Evolutionary conservation across 2,329 filamentous ascomycete species (phyloP).

Genomic region (Aschersonia sp.): DNA sequence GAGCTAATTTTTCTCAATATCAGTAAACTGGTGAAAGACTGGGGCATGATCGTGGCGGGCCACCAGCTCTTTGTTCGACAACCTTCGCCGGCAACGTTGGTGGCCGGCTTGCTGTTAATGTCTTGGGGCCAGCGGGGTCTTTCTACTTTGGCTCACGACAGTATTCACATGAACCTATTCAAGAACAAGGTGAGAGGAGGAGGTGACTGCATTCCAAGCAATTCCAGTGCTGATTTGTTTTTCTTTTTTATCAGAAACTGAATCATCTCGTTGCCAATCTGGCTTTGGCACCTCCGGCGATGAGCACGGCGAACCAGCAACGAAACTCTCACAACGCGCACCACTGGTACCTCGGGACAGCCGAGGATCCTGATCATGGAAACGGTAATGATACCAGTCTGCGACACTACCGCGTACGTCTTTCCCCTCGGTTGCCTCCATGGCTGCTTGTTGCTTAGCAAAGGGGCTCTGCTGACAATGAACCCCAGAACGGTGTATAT

Average conservation of each 20-base stretch:
- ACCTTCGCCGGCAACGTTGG: neutral
- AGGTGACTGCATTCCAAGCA: neutral
- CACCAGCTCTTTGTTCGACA: neutral
- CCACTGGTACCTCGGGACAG: neutral
- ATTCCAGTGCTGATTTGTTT: neutral
- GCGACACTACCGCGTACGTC: neutral
- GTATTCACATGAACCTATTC: constrained; percentile 1
- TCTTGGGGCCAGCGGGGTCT: neutral
- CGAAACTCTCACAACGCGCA: neutral
- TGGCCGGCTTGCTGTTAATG: neutral
- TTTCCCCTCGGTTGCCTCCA: neutral
- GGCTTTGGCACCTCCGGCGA: neutral
- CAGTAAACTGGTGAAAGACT: neutral
- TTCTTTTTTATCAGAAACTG: neutral
- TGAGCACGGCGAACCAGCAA: neutral
- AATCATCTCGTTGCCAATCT: neutral
- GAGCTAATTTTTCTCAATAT: neutral
- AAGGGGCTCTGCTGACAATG: neutral
- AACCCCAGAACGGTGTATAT: neutral
- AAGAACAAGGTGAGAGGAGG: neutral
- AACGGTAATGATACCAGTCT: neutral
- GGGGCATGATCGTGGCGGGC: neutral
- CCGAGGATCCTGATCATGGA: neutral
- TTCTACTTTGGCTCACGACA: neutral
- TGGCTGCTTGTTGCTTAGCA: neutral